Evolutionary conservation across 495 filamentous ascomycete species (phyloP).

Genomic region (Penicillium cataractarum): DNA sequence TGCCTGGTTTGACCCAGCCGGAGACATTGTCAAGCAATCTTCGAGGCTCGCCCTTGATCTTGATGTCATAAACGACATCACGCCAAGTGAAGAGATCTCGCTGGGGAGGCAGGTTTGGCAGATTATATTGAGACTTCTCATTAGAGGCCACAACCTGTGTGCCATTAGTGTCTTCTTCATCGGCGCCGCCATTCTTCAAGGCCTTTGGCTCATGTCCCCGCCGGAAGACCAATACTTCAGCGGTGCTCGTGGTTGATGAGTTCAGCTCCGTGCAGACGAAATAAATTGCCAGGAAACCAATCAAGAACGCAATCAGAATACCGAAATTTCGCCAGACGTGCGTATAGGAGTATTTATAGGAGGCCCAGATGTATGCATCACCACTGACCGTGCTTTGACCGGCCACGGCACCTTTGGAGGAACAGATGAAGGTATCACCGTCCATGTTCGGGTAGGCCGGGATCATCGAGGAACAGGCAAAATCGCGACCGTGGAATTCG

Average conservation of each 20-base stretch:
- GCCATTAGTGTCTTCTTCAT: conserved; percentile 1
- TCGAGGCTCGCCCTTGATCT: neutral
- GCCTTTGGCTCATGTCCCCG: conserved; percentile 32
- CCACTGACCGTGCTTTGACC: conserved; percentile 13
- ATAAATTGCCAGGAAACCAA: conserved; percentile 12
- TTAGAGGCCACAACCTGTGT: conserved; percentile 37
- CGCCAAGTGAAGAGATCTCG: neutral
- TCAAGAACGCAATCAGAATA: conserved; percentile 13
- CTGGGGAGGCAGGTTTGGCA: neutral
- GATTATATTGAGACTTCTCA: conserved; percentile 49
- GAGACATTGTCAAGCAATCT: conserved; percentile 16
- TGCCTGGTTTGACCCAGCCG: conserved; percentile 68
- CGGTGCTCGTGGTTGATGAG: conserved; percentile 30
- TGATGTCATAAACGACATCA: neutral
- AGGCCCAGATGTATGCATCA: conserved; percentile 13
- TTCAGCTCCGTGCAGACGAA: conserved; percentile 8
- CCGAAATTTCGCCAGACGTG: conserved; percentile 22
- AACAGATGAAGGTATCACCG: conserved; percentile 2
- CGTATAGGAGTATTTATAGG: conserved; percentile 4
- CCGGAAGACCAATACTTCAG: conserved; percentile 46
- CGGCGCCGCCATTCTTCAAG: conserved; percentile 61
- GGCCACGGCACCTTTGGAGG: conserved; percentile 7
- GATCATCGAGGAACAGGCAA: conserved; percentile 5
- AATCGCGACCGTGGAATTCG: conserved; percentile 39
- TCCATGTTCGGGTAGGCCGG: conserved; percentile 4